Percentiles rank a stretch among this genome's conserved stretches.
Evolutionary conservation across 202 grass and related monocot species (phyloP).

Genomic region (Panicum hallii): DNA sequence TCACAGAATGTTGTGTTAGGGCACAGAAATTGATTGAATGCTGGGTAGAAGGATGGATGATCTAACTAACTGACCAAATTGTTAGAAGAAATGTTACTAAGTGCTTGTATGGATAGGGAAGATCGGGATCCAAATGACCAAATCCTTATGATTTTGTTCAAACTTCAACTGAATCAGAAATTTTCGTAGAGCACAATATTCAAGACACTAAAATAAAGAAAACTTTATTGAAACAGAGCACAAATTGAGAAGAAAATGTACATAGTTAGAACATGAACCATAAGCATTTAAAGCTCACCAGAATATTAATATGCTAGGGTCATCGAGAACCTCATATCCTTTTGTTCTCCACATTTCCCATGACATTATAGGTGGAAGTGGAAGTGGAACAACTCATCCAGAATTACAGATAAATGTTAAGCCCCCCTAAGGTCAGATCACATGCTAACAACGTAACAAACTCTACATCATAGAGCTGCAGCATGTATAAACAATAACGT

Average conservation of each 20-base stretch:
- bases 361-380: background rate
- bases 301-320: slow-evolving; percentile 12
- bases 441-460: slow-evolving; percentile 26
- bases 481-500: background rate
- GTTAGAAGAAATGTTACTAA: slow-evolving; percentile 2
- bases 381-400: background rate
- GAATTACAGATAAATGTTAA: background rate
- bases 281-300: background rate
- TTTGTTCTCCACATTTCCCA: background rate
- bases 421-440: background rate
- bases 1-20: background rate
- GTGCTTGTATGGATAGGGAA: background rate
- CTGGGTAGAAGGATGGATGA: background rate
- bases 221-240: background rate
- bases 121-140: background rate
- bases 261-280: background rate
- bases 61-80: slow-evolving; percentile 28
- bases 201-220: slow-evolving; percentile 22
- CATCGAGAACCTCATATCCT: background rate
- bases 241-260: background rate
- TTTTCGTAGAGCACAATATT: background rate
- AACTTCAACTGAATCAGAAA: background rate
- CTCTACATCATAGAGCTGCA: background rate
- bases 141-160: background rate
- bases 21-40: background rate